phyloP scores from a whole-genome alignment of 2,329 filamentous ascomycete species.

The Penicillium brevicompactum region DNA sequence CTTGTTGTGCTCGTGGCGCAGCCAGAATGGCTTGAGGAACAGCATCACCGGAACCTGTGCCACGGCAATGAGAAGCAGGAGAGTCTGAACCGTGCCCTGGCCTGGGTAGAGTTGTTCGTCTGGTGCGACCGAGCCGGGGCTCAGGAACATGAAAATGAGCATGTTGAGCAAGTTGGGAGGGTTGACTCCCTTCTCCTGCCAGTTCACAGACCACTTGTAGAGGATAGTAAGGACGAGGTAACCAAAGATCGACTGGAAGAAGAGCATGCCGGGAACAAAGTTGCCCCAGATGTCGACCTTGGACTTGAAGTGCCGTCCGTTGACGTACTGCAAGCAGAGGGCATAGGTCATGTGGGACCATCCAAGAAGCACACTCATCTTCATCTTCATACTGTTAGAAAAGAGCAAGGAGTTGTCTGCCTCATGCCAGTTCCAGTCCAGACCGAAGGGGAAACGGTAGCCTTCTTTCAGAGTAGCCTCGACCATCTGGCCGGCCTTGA shows the following conservation, averaged over 20 bases:
- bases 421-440: conserved; percentile 96
- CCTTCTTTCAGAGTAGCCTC: conserved; percentile 67
- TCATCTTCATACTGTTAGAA: conserved; percentile 99
- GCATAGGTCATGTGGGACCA: conserved; percentile 96
- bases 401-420: conserved; percentile 95
- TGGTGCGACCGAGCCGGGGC: conserved; percentile 71
- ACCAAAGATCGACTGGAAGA: conserved; percentile 98
- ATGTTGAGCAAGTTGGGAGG: conserved; percentile 95
- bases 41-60: conserved; percentile 86
- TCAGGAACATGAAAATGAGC: conserved; percentile 99
- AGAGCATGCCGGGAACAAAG: conserved; percentile 97
- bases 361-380: conserved; percentile 95
- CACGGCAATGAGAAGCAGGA: conserved; percentile 79
- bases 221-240: conserved; percentile 92
- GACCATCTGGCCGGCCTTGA: conserved; percentile 66
- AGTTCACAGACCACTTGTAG: conserved; percentile 96
- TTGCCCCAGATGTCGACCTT: conserved; percentile 97
- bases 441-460: conserved; percentile 91
- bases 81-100: conserved; percentile 73
- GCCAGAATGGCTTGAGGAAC: conserved; percentile 93
- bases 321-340: conserved; percentile 87
- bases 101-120: conserved; percentile 72
- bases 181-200: conserved; percentile 65
- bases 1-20: conserved; percentile 89
- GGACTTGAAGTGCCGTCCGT: conserved; percentile 91